Conservation (phyloP, 768 basidiomycete species). For the Arthromyces matolae region DNA sequence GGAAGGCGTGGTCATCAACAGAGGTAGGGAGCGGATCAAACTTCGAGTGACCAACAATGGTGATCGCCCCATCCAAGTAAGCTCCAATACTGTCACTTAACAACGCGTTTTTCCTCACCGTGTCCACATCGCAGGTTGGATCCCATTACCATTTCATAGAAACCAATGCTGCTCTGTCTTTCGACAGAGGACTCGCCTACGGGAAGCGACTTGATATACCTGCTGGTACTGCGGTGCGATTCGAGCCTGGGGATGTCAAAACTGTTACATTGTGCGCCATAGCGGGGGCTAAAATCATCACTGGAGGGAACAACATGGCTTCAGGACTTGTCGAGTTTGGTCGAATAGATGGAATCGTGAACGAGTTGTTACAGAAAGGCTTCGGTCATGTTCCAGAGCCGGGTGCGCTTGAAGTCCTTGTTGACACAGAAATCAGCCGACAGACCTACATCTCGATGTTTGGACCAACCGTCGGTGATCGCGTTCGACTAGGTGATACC, state of each 20-base stretch:
- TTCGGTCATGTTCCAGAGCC: slow-evolving; percentile 74
- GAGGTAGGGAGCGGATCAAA: slow-evolving; percentile 61
- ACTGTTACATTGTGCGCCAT: slow-evolving; percentile 80
- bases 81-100: slow-evolving; percentile 9
- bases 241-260: slow-evolving; percentile 90
- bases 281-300: slow-evolving; percentile 64
- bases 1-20: slow-evolving; percentile 71
- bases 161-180: slow-evolving; percentile 74
- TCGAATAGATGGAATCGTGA: slow-evolving; percentile 45
- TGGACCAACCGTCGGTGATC: slow-evolving; percentile 91
- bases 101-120: background rate
- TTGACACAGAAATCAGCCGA: slow-evolving; percentile 56
- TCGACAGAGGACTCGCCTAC: slow-evolving; percentile 79
- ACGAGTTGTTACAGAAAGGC: slow-evolving; percentile 48
- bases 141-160: slow-evolving; percentile 96
- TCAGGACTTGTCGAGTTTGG: slow-evolving; percentile 46
- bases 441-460: slow-evolving; percentile 90
- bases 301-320: slow-evolving; percentile 78
- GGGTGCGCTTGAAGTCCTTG: slow-evolving; percentile 45
- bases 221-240: slow-evolving; percentile 92
- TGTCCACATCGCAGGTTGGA: slow-evolving; percentile 57
- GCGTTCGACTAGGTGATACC: slow-evolving; percentile 86
- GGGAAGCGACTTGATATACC: slow-evolving; percentile 89
- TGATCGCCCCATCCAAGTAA: slow-evolving; percentile 88
- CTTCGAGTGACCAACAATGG: slow-evolving; percentile 86